Evolutionary conservation across 2,329 filamentous ascomycete species (phyloP).

Genomic region (Teratosphaeria gauchensis): DNA sequence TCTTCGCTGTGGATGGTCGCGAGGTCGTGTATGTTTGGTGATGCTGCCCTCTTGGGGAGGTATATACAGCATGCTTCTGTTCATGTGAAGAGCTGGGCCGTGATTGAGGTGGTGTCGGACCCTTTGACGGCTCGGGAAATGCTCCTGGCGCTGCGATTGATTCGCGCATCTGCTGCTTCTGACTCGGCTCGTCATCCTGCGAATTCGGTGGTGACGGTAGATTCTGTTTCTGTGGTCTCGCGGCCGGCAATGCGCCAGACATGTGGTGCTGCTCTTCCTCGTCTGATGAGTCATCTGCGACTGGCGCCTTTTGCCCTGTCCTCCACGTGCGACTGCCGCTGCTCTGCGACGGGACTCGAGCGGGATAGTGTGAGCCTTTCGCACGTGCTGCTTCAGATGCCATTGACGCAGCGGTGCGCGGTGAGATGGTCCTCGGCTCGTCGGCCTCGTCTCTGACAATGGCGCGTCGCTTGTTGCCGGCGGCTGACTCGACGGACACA

Average conservation of each 20-base stretch:
- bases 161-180: not conserved
- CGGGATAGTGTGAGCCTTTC: not conserved
- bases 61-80: not conserved
- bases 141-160: not conserved
- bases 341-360: not conserved
- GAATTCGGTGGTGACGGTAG: not conserved
- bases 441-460: not conserved
- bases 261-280: not conserved
- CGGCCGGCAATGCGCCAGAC: not conserved
- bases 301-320: not conserved
- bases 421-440: not conserved
- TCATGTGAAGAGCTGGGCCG: not conserved
- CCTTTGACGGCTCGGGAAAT: not conserved
- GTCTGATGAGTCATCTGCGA: not conserved
- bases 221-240: not conserved
- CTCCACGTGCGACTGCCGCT: not conserved
- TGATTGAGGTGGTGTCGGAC: not conserved
- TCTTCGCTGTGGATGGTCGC: not conserved
- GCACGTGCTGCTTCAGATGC: not conserved
- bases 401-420: not conserved
- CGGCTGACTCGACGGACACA: not conserved
- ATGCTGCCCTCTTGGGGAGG: not conserved
- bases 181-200: not conserved
- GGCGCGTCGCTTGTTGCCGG: slow-evolving; percentile 8
- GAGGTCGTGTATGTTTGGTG: not conserved